phyloP scores from a whole-genome alignment of 1,139 yeast genomes.

The Pichia sp. region DNA sequence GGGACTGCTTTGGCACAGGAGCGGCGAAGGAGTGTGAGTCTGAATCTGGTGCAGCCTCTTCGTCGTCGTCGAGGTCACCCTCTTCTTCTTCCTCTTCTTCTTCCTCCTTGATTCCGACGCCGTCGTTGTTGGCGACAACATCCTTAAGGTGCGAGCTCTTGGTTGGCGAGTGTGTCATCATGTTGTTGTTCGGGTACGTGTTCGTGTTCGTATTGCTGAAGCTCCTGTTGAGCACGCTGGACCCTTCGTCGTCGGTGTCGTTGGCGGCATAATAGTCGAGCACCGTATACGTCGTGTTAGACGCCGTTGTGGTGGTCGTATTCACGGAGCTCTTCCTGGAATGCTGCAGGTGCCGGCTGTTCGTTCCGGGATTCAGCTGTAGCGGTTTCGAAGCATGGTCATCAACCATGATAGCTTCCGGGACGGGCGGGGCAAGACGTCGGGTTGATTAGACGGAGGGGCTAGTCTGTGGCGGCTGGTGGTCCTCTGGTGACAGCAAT shows the following conservation, averaged over 20 bases:
- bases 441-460: neutral
- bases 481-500: neutral
- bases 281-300: slow-evolving; percentile 10
- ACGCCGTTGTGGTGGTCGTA: slow-evolving; percentile 5
- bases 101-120: neutral
- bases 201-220: neutral
- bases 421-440: neutral
- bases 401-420: neutral
- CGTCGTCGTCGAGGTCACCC: neutral
- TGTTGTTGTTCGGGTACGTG: neutral
- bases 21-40: neutral
- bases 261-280: slow-evolving; percentile 11
- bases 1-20: neutral
- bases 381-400: neutral
- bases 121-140: neutral
- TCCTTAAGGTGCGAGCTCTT: slow-evolving; percentile 4
- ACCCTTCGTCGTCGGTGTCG: slow-evolving; percentile 3
- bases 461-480: neutral
- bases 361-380: neutral
- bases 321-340: slow-evolving; percentile 7
- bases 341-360: slow-evolving; percentile 6
- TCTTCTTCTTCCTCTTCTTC: neutral
- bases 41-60: neutral
- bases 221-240: neutral
- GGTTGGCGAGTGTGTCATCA: neutral